Evolutionary conservation across 2,329 filamentous ascomycete species (phyloP).

Genomic region (Pyricularia sp.): DNA sequence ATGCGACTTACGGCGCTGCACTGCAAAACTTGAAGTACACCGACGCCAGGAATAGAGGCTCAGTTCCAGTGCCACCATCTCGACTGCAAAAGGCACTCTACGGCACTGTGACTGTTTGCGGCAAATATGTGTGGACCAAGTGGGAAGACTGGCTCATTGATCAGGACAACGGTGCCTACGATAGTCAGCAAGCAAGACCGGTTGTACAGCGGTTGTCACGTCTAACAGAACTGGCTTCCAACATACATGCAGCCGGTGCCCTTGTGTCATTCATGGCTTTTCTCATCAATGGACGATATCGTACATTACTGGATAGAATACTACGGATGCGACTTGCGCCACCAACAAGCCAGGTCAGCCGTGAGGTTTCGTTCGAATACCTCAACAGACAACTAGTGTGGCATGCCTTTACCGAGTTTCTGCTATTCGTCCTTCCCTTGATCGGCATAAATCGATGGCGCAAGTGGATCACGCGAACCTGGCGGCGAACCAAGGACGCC

Average conservation of each 20-base stretch:
- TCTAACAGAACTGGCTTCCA: slow-evolving; percentile 56
- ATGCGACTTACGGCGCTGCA: slow-evolving; percentile 86
- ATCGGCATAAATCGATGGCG: slow-evolving; percentile 90
- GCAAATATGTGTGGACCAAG: slow-evolving; percentile 79
- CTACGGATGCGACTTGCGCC: slow-evolving; percentile 76
- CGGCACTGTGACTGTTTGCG: slow-evolving; percentile 73
- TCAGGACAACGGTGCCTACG: slow-evolving; percentile 47
- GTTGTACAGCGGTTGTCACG: slow-evolving; percentile 45
- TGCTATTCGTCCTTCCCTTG: slow-evolving; percentile 94
- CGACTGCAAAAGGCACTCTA: slow-evolving; percentile 74
- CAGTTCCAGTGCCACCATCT: slow-evolving; percentile 57
- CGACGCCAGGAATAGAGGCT: slow-evolving; percentile 57
- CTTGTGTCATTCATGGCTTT: slow-evolving; percentile 84
- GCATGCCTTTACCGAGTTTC: slow-evolving; percentile 98
- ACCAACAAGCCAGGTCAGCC: slow-evolving; percentile 69
- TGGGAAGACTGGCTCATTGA: slow-evolving; percentile 81
- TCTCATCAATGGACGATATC: slow-evolving; percentile 77
- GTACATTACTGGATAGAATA: slow-evolving; percentile 77
- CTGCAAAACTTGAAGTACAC: slow-evolving; percentile 85
- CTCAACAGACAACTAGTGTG: slow-evolving; percentile 94
- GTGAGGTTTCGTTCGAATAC: slow-evolving; percentile 95
- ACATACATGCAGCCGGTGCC: slow-evolving; percentile 66
- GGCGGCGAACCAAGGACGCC: slow-evolving; percentile 64
- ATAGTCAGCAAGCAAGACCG: slow-evolving; percentile 13
- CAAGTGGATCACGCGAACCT: slow-evolving; percentile 74